Percentiles rank a stretch among this genome's conserved stretches.
Evolutionary conservation across 2,329 filamentous ascomycete genomes (phyloP).

Genomic region (Torrubiellomyces zombiae): DNA sequence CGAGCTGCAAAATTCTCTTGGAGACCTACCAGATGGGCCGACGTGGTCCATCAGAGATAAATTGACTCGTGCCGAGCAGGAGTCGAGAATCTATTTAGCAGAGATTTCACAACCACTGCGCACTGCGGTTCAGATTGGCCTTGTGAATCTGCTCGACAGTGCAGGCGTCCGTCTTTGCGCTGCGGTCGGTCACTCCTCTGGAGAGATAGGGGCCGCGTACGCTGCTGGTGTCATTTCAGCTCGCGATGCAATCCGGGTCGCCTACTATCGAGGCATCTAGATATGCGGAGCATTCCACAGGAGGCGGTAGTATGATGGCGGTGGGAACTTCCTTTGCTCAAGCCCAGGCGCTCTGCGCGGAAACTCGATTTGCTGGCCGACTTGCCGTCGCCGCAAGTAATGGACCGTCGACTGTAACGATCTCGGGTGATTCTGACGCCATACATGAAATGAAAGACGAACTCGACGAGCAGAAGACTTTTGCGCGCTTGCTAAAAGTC

Average conservation of each 20-base stretch:
- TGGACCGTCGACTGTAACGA: slow-evolving; percentile 8
- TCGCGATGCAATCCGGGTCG: slow-evolving; percentile 3
- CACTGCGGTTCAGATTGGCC: slow-evolving; percentile 21
- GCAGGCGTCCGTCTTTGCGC: slow-evolving; percentile 13
- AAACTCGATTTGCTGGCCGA: slow-evolving; percentile 8
- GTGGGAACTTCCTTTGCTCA: slow-evolving; percentile 6
- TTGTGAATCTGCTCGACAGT: slow-evolving; percentile 19
- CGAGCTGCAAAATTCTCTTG: neutral
- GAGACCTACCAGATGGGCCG: slow-evolving; percentile 1
- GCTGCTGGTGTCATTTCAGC: slow-evolving; percentile 10
- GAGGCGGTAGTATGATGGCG: slow-evolving; percentile 8
- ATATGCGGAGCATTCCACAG: slow-evolving; percentile 1
- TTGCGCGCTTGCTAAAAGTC: slow-evolving; percentile 16
- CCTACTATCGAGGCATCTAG: slow-evolving; percentile 3
- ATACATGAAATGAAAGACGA: slow-evolving; percentile 10
- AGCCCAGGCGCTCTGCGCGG: slow-evolving; percentile 1
- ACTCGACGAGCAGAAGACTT: slow-evolving; percentile 10
- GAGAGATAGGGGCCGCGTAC: slow-evolving; percentile 25
- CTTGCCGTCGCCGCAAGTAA: slow-evolving; percentile 12
- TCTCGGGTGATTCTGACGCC: slow-evolving; percentile 15
- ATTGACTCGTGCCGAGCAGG: neutral
- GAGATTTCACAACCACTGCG: slow-evolving; percentile 15
- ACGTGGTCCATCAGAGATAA: slow-evolving; percentile 2
- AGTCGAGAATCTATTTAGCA: slow-evolving; percentile 1
- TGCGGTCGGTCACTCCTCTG: slow-evolving; percentile 22